Evolutionary conservation across 1,139 yeast genomes (phyloP), one percentile per base, ranked within the genome.

Genomic region (Scheffersomyces quercinus): DNA sequence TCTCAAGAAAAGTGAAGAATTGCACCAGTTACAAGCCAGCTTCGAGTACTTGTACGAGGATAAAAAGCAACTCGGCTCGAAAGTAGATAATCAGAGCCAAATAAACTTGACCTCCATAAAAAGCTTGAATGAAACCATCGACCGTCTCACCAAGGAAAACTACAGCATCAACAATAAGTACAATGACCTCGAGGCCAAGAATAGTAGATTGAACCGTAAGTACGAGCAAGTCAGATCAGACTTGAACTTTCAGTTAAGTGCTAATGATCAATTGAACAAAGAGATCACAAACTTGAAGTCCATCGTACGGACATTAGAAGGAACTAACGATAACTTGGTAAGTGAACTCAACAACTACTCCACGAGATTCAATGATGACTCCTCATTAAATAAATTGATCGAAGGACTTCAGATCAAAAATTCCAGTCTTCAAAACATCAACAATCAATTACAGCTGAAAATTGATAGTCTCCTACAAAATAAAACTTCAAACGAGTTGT

Each of bases 41-140:
- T 73, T 87, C 30, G 70, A 79, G 29, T 83, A 71, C 44, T 79
- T 86, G 45, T 69, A 81, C 42, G 70, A 75, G 36, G 81, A 83
- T 52, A 74, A 84, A 33, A 71, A 75, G 39, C 77, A 80, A 39
- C 60, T 85, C 35, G 86, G 84, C 45, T 68, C 75, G 6, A 75
- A 78, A 43, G 62, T 77, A 37, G 62, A 75, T 16, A 72, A 73
- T 39, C 79, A 79, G 45, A 67, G 77, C 8, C 76, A 75, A 41
- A 79, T 65, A 3, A 54, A 73, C 37, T 54, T 76, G 24, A 68
- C 71, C 40, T 65, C 65, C 20, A 56, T 75, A 14, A 66, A 72
- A 13, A 65, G 75, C 12, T 62, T 74, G 34, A 69, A 72, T 40
- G 65, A 44, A 9, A 59, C 64, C 35, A 51, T 61, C 29, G 46